Base-by-base conservation (phyloP, 208 protist genomes). In the Acanthamoeba lugdunensis region DNA sequence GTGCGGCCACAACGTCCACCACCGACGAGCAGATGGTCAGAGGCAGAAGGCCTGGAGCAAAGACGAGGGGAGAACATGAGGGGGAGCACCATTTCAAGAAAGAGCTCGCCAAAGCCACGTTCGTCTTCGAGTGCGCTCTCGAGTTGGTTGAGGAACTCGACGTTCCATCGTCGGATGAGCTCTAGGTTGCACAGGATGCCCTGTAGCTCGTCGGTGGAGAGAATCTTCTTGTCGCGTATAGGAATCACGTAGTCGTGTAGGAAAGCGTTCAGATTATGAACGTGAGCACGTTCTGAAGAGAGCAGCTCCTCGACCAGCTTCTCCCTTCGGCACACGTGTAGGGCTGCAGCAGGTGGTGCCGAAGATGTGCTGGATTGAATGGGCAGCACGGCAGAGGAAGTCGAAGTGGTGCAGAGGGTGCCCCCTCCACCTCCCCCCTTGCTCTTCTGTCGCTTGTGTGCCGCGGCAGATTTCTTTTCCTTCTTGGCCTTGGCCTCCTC, bases 131-230 rank as follows among this genome's bases (percentile, higher is more conserved):
- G 84, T 5, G 63, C 58, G 58, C 84, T 73, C 63, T 90, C 84
- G 6, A 90, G 54, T 21, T 90, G 58, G 30, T 73, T 73, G 37
- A 90, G 84, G 58, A 90, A 90, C 63, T 90, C 58, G 25, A 75
- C 84, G 84, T 90, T 90, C 84, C 84, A 90, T 23, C 63, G n/a
- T n/a, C 84, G 84, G 8, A 90, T 90, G 84, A 90, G 84, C 58
- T 90, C 84, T 6, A 90, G 84, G 37, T 90, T 90, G 41, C 84
- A 90, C 5, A 90, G 84, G 16, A 90, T 65, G 84, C 63, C 37
- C 58, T 90, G 84, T 18, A 73, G 58, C 58, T 90, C 84, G 7
- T 90, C 84, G 11, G 13, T 56, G 33, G 84, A 73, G 30, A 90
- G 54, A 23, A 90, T 90, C 84, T 90, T 90, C 84, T 90, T 90